phyloP scores from a whole-genome alignment of 257 asterid species.

The Thymus mandschuricus region DNA sequence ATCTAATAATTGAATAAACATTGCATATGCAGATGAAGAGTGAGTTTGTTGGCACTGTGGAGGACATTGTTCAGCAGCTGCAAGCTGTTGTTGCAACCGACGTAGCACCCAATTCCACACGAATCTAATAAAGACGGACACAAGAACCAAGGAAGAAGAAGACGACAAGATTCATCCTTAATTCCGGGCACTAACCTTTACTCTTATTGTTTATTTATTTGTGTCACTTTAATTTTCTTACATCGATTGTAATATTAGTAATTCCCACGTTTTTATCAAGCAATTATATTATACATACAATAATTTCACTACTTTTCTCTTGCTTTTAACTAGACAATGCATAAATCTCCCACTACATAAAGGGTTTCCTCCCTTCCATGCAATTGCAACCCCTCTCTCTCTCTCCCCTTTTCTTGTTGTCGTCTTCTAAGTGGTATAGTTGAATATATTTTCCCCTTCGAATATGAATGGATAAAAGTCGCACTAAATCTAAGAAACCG shows the following conservation, averaged over 20 bases:
- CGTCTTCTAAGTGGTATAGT: not conserved
- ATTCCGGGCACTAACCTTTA: constrained; percentile 7
- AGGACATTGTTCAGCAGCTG: constrained; percentile 42
- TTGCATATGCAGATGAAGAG: constrained; percentile 38
- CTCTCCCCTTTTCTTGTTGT: not conserved
- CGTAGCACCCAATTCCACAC: too few relatives aligned
- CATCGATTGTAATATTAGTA: not conserved
- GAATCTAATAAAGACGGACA: not conserved
- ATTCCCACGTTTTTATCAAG: constrained; percentile 6
- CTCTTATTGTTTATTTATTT: not conserved
- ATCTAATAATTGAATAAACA: too few relatives aligned
- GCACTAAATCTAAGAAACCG: not conserved
- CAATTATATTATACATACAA: not conserved
- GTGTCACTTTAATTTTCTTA: not conserved
- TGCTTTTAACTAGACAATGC: not conserved
- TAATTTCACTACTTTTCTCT: not conserved
- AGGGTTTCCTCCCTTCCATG: constrained; percentile 8
- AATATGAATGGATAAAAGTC: constrained; percentile 4
- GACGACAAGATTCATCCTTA: not conserved
- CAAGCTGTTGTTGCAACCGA: constrained; percentile 33
- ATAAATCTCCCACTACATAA: constrained; percentile 14
- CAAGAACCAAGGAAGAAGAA: not conserved
- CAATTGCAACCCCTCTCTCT: not conserved
- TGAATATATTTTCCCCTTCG: not conserved
- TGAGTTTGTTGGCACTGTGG: constrained; percentile 39